Evolutionary conservation across 495 filamentous ascomycete genomes (phyloP).

Genomic region (Astrothelium subdiscretum): DNA sequence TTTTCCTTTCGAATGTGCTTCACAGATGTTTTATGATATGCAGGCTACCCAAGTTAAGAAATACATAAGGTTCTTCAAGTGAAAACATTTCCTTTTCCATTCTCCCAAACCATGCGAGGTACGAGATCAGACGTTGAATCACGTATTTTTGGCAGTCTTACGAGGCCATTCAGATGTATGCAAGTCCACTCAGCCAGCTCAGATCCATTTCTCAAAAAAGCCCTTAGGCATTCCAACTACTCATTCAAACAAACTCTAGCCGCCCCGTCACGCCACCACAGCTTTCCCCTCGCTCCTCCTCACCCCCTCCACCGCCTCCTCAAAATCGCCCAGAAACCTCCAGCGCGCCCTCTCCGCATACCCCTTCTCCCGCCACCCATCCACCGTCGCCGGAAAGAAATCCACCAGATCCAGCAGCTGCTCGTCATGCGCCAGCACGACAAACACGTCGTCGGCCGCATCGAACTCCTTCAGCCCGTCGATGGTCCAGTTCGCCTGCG

Average conservation of each 20-base stretch:
- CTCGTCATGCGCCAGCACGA: constrained; percentile 43
- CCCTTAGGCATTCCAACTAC: too few relatives aligned
- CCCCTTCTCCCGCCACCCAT: constrained; percentile 40
- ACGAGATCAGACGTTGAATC: too few relatives aligned
- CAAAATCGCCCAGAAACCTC: constrained; percentile 48
- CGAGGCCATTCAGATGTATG: too few relatives aligned
- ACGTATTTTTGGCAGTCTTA: too few relatives aligned
- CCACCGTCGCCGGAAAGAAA: constrained; percentile 40
- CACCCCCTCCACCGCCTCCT: constrained; percentile 9
- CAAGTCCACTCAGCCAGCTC: too few relatives aligned
- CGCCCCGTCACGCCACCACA: neutral
- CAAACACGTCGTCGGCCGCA: constrained; percentile 37
- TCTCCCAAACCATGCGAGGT: too few relatives aligned
- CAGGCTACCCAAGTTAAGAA: neutral
- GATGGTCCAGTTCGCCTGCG: constrained; percentile 17
- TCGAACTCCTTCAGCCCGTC: constrained; percentile 30
- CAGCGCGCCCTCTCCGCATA: constrained; percentile 39
- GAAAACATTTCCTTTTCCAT: too few relatives aligned
- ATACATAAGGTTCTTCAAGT: too few relatives aligned
- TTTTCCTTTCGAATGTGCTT: neutral
- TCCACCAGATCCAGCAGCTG: constrained; percentile 35
- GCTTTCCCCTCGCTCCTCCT: neutral
- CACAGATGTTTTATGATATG: neutral
- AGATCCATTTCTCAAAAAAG: too few relatives aligned
- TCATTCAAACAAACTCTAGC: too few relatives aligned